Conservation (phyloP, 2,329 filamentous ascomycete species). For the Diaporthe citri region DNA sequence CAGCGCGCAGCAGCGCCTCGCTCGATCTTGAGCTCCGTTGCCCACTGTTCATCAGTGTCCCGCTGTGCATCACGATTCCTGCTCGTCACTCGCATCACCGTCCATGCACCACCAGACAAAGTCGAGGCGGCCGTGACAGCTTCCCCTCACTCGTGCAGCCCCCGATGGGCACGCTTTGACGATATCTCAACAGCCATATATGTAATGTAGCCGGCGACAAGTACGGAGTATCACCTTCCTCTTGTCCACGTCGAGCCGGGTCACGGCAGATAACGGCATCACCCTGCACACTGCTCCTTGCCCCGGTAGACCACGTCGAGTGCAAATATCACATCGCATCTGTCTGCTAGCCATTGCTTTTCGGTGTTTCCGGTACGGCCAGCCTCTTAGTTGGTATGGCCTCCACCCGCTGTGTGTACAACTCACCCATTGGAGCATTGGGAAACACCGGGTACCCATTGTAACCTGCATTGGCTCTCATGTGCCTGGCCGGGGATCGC, state of each 20-base stretch:
- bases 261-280: constrained; percentile 21
- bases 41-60: neutral
- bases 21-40: neutral
- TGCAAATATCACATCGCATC: neutral
- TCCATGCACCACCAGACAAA: constrained; percentile 10
- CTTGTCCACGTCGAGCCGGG: constrained; percentile 21
- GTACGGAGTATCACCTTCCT: constrained; percentile 6
- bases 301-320: neutral
- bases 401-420: constrained; percentile 28
- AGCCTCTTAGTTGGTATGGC: constrained; percentile 4
- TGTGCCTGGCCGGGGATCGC: constrained; percentile 33
- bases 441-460: constrained; percentile 6
- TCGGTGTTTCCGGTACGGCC: constrained; percentile 23
- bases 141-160: constrained; percentile 6
- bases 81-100: constrained; percentile 7
- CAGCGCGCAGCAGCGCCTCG: neutral
- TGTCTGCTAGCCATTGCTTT: constrained; percentile 27
- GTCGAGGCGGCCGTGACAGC: neutral
- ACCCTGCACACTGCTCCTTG: neutral
- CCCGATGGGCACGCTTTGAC: neutral
- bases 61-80: constrained; percentile 5
- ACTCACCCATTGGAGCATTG: constrained; percentile 3
- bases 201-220: constrained; percentile 26
- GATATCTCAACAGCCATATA: neutral
- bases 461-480: constrained; percentile 31